Percentiles rank a stretch among this genome's conserved stretches.
Conservation (phyloP, 2,329 filamentous ascomycete species). For the Drechslerella coelobrocha region DNA sequence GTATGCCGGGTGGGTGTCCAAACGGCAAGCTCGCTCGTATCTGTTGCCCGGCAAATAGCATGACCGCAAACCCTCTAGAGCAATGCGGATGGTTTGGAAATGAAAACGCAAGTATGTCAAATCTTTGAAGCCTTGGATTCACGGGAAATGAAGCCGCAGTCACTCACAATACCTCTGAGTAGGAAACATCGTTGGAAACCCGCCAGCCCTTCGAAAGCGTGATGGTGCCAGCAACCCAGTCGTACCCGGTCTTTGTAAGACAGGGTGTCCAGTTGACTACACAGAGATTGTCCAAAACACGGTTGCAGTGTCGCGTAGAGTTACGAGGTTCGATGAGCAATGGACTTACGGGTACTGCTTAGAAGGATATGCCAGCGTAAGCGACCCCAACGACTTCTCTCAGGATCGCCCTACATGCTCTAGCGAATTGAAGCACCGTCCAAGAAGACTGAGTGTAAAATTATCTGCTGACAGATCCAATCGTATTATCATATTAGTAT, state of each 20-base stretch:
- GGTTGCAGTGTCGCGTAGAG: neutral
- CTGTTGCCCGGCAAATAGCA: conserved; percentile 18
- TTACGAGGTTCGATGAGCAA: conserved; percentile 9
- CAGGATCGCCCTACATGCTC: too few species aligned
- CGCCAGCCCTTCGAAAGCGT: neutral
- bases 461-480: too few species aligned
- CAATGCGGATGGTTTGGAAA: conserved; percentile 17
- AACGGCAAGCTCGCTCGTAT: neutral
- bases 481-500: too few species aligned
- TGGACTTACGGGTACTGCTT: conserved; percentile 18
- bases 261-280: conserved; percentile 3
- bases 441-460: too few species aligned
- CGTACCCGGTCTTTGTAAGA: conserved; percentile 15
- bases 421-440: too few species aligned
- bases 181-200: neutral
- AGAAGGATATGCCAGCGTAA: conserved; percentile 27
- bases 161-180: neutral
- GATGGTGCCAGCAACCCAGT: neutral
- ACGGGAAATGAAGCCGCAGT: too few species aligned
- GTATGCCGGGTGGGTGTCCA: conserved; percentile 3
- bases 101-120: neutral
- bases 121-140: too few species aligned
- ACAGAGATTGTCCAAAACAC: conserved; percentile 26
- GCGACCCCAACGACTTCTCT: neutral
- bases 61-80: conserved; percentile 11